Base-by-base conservation (phyloP, 108 stramenopile species). In the Fragilaria crotonensis region DNA sequence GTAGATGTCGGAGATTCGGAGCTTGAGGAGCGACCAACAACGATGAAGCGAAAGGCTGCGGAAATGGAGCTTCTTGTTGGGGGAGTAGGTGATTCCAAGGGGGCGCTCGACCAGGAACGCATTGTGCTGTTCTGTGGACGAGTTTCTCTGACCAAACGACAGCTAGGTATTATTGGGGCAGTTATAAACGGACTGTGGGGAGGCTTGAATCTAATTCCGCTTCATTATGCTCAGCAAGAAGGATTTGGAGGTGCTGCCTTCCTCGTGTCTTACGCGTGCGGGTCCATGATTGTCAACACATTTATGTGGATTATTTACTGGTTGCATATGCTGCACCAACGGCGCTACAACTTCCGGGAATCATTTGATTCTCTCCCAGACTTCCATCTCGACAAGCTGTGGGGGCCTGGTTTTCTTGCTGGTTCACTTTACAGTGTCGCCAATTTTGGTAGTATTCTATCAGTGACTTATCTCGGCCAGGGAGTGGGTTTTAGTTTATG, bases 401-500 rank as follows among this genome's bases (percentile, higher is more conserved):
- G 79, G 81, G 11, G 74, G 25, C 76, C 76, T 46, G 86, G 81
- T 3, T 57, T 54, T 33, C 11, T 61, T 33, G 65, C 79, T 2
- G 84, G 75, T 49, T 52, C 44, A 52, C 72, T 61, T 4, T 85
- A 61, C 68, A 78, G 62, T 49, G 62, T 92, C 47, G 90, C 84
- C 41, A 92, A 88, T 61, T 79, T 92, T 58, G 70, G 79, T 17
- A 73, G 67, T 45, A 88, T 92, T 49, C 36, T 92, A 1, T 68
- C 87, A 21, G 82, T 85, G 0, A 69, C 79, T 32, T 72, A 81
- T 58, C 72, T 92, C 14, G 90, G 87, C 0, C 81, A 92, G 67
- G 85, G 81, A 23, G 80, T 92, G n/a, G 90, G 90, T 0, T 85
- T 86, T 60, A 78, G 56, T 27, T 36, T 79, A n/a, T 54, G 70